These are phyloP conservation scores for Xylaria venustula DNA, from an alignment of 495 filamentous ascomycete genomes.

Conservation along the genomic window DNA sequence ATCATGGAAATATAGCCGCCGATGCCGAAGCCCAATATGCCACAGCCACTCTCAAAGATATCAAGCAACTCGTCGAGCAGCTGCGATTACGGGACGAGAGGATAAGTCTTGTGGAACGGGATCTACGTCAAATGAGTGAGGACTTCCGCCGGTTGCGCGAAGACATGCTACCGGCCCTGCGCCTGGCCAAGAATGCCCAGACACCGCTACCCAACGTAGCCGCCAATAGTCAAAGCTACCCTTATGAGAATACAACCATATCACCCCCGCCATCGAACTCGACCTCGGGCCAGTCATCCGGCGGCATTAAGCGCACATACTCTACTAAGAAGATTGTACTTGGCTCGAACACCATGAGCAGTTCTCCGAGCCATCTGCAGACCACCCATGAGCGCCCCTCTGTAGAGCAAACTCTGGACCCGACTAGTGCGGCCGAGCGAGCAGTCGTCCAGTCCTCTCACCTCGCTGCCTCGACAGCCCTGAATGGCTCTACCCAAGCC, in stretches of 20 bases:
- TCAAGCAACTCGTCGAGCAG: constrained; percentile 82
- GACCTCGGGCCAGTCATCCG: constrained; percentile 43
- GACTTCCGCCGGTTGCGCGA: constrained; percentile 83
- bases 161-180: constrained; percentile 85
- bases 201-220: constrained; percentile 71
- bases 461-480: constrained; percentile 66
- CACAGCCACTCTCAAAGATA: constrained; percentile 85
- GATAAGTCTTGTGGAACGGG: constrained; percentile 73
- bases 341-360: constrained; percentile 66
- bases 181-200: constrained; percentile 84
- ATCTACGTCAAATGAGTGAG: constrained; percentile 76
- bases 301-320: constrained; percentile 71
- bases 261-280: constrained; percentile 54
- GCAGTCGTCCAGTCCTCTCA: constrained; percentile 74
- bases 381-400: constrained; percentile 53
- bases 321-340: constrained; percentile 90
- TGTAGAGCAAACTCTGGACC: constrained; percentile 56
- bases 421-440: constrained; percentile 50
- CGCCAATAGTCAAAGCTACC: constrained; percentile 39
- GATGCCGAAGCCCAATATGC: constrained; percentile 82
- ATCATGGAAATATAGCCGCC: constrained; percentile 58
- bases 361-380: constrained; percentile 73
- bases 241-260: constrained; percentile 43
- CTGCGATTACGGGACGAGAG: constrained; percentile 84
- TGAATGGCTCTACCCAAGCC: constrained; percentile 61